Evolutionary conservation across 2,329 filamentous ascomycete species (phyloP).

Genomic region (Dothistroma pini): DNA sequence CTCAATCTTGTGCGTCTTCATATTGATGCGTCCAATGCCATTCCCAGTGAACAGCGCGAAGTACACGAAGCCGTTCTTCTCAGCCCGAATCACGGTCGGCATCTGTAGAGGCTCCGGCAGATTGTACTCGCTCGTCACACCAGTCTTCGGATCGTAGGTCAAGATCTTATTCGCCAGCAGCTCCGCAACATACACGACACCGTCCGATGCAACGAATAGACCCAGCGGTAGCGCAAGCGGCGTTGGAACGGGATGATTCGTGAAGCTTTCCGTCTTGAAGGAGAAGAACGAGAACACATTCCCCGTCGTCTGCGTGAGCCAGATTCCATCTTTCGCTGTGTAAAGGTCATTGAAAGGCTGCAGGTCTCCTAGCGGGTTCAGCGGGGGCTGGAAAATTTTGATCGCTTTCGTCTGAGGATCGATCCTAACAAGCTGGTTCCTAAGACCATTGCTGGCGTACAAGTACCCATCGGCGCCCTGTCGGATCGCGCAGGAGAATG

Average conservation of each 20-base stretch:
- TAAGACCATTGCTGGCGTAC: constrained; percentile 23
- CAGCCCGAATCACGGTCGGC: constrained; percentile 24
- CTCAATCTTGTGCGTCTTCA: constrained; percentile 20
- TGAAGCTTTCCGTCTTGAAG: constrained; percentile 12
- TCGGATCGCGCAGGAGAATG: constrained; percentile 16
- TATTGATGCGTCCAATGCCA: constrained; percentile 22
- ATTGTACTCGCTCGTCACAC: constrained; percentile 17
- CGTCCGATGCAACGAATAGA: constrained; percentile 17
- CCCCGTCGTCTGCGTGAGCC: constrained; percentile 25
- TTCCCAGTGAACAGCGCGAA: constrained; percentile 23
- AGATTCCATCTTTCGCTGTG: constrained; percentile 23
- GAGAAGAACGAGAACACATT: constrained; percentile 15
- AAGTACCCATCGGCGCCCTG: constrained; percentile 21
- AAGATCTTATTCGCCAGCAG: constrained; percentile 19
- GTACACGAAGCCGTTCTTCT: constrained; percentile 23
- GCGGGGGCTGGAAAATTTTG: constrained; percentile 3
- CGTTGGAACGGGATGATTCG: constrained; percentile 14
- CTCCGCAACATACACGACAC: constrained; percentile 18
- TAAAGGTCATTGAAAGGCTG: constrained; percentile 27
- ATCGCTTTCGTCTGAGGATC: constrained; percentile 11
- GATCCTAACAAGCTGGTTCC: constrained; percentile 27
- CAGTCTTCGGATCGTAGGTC: constrained; percentile 19
- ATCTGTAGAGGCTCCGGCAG: constrained; percentile 17
- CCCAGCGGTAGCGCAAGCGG: constrained; percentile 18
- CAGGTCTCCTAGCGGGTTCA: constrained; percentile 24